Percentiles rank a stretch among this genome's conserved stretches.
Conservation (phyloP, 352 stramenopile species). For the Phytophthora pini region DNA sequence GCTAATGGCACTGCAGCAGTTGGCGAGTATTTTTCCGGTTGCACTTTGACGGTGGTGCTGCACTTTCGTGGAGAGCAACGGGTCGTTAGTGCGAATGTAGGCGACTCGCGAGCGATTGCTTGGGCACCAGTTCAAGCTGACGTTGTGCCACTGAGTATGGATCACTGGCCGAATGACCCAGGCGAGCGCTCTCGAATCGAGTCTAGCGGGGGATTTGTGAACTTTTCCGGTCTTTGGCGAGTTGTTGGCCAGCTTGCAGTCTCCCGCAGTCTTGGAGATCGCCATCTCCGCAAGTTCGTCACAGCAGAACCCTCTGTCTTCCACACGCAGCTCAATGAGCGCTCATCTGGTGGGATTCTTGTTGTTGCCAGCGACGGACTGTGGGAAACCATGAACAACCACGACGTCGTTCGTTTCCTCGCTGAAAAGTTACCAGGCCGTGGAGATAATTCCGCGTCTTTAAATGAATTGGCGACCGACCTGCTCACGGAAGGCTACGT, state of each 20-base stretch:
- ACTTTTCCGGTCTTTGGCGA: constrained; percentile 74
- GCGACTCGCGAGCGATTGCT: constrained; percentile 84
- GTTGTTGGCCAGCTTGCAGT: constrained; percentile 93
- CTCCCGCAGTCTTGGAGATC: constrained; percentile 92
- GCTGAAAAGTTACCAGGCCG: constrained; percentile 20
- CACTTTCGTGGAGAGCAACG: constrained; percentile 62
- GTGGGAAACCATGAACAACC: constrained; percentile 74
- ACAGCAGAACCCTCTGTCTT: constrained; percentile 85
- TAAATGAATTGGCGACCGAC: constrained; percentile 80
- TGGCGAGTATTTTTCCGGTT: constrained; percentile 75
- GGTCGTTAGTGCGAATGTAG: constrained; percentile 81
- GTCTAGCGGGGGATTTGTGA: constrained; percentile 78
- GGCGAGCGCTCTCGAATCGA: constrained; percentile 69
- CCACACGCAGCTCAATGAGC: constrained; percentile 31
- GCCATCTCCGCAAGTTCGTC: constrained; percentile 82
- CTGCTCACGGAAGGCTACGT: constrained; percentile 94
- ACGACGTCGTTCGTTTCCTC: constrained; percentile 59
- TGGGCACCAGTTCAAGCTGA: constrained; percentile 23
- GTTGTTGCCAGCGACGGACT: constrained; percentile 81
- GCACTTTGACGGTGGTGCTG: constrained; percentile 80
- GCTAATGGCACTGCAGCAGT: constrained; percentile 24
- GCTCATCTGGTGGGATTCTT: constrained; percentile 29
- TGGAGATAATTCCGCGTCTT: constrained; percentile 32
- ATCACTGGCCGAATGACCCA: constrained; percentile 69
- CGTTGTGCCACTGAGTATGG: constrained; percentile 47